Conservation (phyloP, 768 basidiomycete species). For the Macrolepiota fuliginosa region DNA sequence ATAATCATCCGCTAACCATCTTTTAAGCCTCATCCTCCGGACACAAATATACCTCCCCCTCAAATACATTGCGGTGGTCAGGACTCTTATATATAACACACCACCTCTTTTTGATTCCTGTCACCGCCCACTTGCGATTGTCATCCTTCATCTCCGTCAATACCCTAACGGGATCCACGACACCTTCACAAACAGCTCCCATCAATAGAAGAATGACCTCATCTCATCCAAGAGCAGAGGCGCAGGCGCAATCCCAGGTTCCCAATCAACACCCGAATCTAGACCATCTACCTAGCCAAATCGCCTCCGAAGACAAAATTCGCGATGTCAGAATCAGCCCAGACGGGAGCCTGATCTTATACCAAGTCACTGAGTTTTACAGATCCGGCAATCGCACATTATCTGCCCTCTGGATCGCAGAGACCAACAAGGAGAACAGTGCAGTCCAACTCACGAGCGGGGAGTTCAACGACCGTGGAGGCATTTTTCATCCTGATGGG, state of each 20-base stretch:
- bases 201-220: slow-evolving; percentile 11
- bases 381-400: slow-evolving; percentile 18
- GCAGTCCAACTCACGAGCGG: slow-evolving; percentile 27
- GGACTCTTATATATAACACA: background rate
- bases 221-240: background rate
- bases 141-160: background rate
- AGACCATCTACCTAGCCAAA: slow-evolving; percentile 21
- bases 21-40: background rate
- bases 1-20: background rate
- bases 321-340: slow-evolving; percentile 33
- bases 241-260: slow-evolving; percentile 9
- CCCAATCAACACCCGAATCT: slow-evolving; percentile 7
- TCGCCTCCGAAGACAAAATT: slow-evolving; percentile 27
- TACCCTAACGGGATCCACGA: slow-evolving; percentile 5
- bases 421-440: slow-evolving; percentile 22
- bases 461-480: slow-evolving; percentile 26
- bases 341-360: slow-evolving; percentile 26
- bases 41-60: background rate
- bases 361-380: slow-evolving; percentile 32
- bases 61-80: background rate
- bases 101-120: background rate
- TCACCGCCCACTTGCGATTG: background rate
- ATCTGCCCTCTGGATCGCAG: slow-evolving; percentile 31
- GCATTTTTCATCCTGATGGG: slow-evolving; percentile 30
- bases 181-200: background rate